phyloP scores from a whole-genome alignment of 1,139 yeast species.

The Pichia sp. region DNA sequence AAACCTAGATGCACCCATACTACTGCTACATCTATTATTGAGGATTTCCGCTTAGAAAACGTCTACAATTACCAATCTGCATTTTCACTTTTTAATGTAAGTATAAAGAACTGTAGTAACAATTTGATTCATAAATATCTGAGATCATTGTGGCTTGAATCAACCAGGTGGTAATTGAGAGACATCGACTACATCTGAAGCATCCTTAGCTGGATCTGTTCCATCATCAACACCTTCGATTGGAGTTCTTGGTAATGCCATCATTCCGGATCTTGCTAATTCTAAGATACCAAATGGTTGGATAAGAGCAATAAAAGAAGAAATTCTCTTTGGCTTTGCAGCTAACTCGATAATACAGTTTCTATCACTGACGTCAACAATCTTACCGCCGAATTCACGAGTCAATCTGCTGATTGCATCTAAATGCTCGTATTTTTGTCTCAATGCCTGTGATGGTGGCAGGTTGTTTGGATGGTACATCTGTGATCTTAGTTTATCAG shows the following conservation, averaged over 20 bases:
- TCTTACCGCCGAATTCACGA: constrained; percentile 83
- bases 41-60: too few species aligned
- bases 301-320: constrained; percentile 78
- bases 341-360: constrained; percentile 90
- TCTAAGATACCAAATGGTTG: constrained; percentile 96
- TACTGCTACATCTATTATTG: too few species aligned
- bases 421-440: constrained; percentile 88
- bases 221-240: constrained; percentile 40
- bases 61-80: too few species aligned
- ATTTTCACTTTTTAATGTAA: too few species aligned
- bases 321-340: constrained; percentile 87
- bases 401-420: constrained; percentile 77
- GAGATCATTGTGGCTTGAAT: too few species aligned
- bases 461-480: constrained; percentile 82
- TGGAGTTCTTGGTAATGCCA: constrained; percentile 97
- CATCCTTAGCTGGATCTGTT: constrained; percentile 43
- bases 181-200: constrained; percentile 65
- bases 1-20: too few species aligned
- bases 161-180: constrained; percentile 94
- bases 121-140: too few species aligned
- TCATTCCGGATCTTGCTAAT: constrained; percentile 96
- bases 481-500: constrained; percentile 40
- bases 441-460: constrained; percentile 85
- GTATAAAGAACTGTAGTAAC: too few species aligned
- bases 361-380: constrained; percentile 88